These are phyloP conservation scores for Backusella circina DNA, from an alignment of 192 early-diverging fungal genomes.

Conservation along the genomic window DNA sequence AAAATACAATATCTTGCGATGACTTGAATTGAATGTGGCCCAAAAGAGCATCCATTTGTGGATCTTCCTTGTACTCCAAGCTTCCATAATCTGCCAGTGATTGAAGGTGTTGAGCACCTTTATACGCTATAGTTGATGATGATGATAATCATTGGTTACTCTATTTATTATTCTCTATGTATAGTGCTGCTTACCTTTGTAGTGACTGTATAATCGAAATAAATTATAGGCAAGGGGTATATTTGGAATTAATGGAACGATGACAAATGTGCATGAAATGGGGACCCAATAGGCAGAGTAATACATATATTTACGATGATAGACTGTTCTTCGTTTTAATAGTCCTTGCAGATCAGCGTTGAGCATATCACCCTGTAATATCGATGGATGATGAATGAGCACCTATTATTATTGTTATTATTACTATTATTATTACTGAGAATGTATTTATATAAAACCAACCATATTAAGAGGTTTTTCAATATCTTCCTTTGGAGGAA, in stretches of 20 bases:
- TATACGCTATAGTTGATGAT: conserved; percentile 15
- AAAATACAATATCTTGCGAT: conserved; percentile 17
- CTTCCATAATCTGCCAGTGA: background rate
- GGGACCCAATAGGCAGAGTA: conserved; percentile 66
- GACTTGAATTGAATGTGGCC: background rate
- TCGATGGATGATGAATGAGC: conserved; percentile 36
- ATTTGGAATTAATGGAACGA: conserved; percentile 74
- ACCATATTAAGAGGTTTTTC: conserved; percentile 17
- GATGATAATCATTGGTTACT: background rate
- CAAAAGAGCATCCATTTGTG: conserved; percentile 5
- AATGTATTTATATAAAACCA: background rate
- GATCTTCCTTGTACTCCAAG: background rate
- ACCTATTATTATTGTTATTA: background rate
- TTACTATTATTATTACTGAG: background rate
- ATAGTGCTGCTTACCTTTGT: conserved; percentile 64
- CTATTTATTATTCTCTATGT: background rate
- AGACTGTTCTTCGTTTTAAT: conserved; percentile 48
- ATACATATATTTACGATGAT: conserved; percentile 70
- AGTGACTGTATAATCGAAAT: conserved; percentile 78
- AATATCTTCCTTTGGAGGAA: conserved; percentile 53
- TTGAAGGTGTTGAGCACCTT: conserved; percentile 31
- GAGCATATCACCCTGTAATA: conserved; percentile 42
- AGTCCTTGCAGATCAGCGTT: conserved; percentile 42
- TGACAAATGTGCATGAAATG: conserved; percentile 61
- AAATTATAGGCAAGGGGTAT: conserved; percentile 77